Conservation (phyloP, 2,329 filamentous ascomycete genomes). For the Scytalidium lignicola region DNA sequence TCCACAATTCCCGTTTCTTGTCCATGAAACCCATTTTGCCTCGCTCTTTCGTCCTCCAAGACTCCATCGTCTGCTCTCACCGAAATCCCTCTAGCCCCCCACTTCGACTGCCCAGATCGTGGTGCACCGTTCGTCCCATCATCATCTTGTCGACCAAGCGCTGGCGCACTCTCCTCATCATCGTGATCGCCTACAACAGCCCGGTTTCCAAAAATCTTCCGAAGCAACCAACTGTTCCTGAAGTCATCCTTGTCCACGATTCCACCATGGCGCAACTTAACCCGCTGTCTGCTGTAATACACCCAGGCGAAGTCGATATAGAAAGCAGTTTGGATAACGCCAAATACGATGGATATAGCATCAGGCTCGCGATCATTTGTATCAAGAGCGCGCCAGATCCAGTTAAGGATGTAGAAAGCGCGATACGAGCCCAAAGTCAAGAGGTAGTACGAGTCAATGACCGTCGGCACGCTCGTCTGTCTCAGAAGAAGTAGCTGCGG, state of each 20-base stretch:
- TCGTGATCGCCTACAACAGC: constrained; percentile 45
- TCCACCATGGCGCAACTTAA: constrained; percentile 85
- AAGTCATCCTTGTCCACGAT: constrained; percentile 89
- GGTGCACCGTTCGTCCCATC: constrained; percentile 6
- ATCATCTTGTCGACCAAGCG: constrained; percentile 21
- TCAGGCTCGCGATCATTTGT: constrained; percentile 58
- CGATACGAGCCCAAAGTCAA: constrained; percentile 83
- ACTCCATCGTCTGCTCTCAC: constrained; percentile 61
- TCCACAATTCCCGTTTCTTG: constrained; percentile 41
- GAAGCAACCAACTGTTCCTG: constrained; percentile 77
- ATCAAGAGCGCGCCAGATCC: constrained; percentile 68
- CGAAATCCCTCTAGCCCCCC: constrained; percentile 61
- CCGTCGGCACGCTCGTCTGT: constrained; percentile 91
- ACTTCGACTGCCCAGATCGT: constrained; percentile 28
- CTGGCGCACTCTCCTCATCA: constrained; percentile 15
- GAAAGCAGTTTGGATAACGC: constrained; percentile 80
- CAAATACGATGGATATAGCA: constrained; percentile 75
- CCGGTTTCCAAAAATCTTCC: constrained; percentile 65
- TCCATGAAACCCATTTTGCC: constrained; percentile 30
- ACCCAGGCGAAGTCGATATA: constrained; percentile 97
- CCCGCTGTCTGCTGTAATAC: constrained; percentile 86
- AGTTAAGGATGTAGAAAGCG: constrained; percentile 85
- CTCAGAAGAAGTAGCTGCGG: constrained; percentile 88
- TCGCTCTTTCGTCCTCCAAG: constrained; percentile 43
- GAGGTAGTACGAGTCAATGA: constrained; percentile 96